Conservation (phyloP, 1,284 basidiomycete genomes). For the Sporisorium sorghi region DNA sequence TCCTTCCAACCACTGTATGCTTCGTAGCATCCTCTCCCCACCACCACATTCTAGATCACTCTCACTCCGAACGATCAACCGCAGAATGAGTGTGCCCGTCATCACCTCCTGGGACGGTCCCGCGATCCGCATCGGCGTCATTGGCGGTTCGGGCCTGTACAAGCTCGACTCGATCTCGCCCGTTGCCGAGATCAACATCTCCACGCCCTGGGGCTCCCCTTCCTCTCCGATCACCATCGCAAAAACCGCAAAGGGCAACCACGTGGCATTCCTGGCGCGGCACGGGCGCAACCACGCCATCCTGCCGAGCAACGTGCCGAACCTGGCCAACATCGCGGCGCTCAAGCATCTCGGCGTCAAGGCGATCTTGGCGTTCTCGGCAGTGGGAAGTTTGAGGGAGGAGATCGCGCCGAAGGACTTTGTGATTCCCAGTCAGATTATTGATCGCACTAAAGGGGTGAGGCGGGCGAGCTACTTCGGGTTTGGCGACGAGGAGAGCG, state of each 20-base stretch:
- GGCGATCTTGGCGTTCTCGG: slow-evolving; percentile 91
- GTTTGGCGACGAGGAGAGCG: slow-evolving; percentile 73
- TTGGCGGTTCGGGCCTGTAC: slow-evolving; percentile 67
- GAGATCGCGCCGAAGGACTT: slow-evolving; percentile 84
- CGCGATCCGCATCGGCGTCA: slow-evolving; percentile 60
- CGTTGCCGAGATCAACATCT: slow-evolving; percentile 58
- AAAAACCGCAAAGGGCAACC: slow-evolving; percentile 79
- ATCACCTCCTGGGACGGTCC: slow-evolving; percentile 50
- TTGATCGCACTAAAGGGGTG: slow-evolving; percentile 94
- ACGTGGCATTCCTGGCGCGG: slow-evolving; percentile 89
- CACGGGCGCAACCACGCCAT: slow-evolving; percentile 82
- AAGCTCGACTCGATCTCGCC: slow-evolving; percentile 64
- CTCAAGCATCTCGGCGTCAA: slow-evolving; percentile 90
- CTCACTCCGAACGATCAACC: not conserved
- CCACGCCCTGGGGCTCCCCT: slow-evolving; percentile 88
- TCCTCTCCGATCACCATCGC: slow-evolving; percentile 91
- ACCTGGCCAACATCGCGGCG: slow-evolving; percentile 92
- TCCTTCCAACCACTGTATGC: slow-evolving; percentile 1
- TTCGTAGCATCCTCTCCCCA: not conserved
- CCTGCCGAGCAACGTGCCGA: slow-evolving; percentile 72
- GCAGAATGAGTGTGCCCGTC: slow-evolving; percentile 30
- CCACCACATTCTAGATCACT: not conserved
- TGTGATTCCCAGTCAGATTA: slow-evolving; percentile 89
- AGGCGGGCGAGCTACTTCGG: slow-evolving; percentile 89
- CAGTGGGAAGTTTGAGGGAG: slow-evolving; percentile 94